Evolutionary conservation across 495 filamentous ascomycete genomes (phyloP).

Genomic region (Hamigera avellanea): DNA sequence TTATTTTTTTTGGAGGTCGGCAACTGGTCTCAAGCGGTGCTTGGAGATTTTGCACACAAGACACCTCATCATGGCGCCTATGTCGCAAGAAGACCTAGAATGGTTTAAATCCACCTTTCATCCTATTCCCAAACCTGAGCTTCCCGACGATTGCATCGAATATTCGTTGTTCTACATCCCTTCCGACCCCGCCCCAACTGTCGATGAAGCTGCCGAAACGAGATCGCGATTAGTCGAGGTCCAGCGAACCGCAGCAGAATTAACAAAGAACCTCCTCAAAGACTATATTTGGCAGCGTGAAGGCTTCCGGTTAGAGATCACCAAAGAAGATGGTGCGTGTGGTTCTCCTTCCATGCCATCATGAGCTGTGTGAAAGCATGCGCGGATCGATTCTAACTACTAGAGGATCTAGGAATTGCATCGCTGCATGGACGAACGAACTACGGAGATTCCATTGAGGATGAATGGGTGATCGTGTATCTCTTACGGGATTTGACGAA

Average conservation of each 20-base stretch:
- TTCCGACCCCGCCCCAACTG: constrained; percentile 27
- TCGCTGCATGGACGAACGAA: constrained; percentile 61
- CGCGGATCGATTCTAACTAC: not conserved
- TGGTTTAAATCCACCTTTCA: constrained; percentile 40
- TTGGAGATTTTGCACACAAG: too few relatives aligned
- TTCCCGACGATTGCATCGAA: constrained; percentile 81
- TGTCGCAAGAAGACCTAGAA: constrained; percentile 35
- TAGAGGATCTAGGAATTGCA: constrained; percentile 20
- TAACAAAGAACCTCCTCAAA: constrained; percentile 51
- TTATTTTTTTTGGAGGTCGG: too few relatives aligned
- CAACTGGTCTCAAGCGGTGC: too few relatives aligned
- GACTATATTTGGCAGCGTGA: constrained; percentile 97
- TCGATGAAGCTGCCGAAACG: constrained; percentile 39
- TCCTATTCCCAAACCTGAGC: constrained; percentile 51
- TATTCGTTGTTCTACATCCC: constrained; percentile 67
- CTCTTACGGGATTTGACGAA: constrained; percentile 73
- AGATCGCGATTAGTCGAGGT: constrained; percentile 56
- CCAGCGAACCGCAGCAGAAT: constrained; percentile 50
- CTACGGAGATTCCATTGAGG: constrained; percentile 87
- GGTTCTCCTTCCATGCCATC: not conserved
- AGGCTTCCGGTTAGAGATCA: constrained; percentile 49
- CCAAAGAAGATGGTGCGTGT: constrained; percentile 45
- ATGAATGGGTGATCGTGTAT: constrained; percentile 95
- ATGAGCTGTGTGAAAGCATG: not conserved
- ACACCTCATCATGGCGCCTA: constrained; percentile 23